These are phyloP conservation scores for Thelonectria discophora DNA, from an alignment of 2,329 filamentous ascomycete genomes.

Conservation along the genomic window DNA sequence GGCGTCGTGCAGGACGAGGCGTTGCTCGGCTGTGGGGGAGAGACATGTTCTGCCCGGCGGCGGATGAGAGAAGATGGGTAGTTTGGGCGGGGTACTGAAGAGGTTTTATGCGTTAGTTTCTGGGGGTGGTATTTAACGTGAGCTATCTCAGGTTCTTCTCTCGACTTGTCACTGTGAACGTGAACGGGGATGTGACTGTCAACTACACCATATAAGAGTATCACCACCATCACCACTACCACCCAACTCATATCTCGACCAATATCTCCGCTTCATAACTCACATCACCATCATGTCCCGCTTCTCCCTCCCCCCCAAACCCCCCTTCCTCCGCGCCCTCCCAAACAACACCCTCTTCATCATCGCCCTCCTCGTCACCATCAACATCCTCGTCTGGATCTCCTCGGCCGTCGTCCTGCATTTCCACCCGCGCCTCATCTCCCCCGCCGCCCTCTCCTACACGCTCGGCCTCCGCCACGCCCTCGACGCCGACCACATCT, in stretches of 20 bases:
- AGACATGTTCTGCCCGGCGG: background rate
- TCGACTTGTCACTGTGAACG: background rate
- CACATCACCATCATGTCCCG: slow-evolving; percentile 28
- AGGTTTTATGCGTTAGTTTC: background rate
- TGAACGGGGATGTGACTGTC: background rate
- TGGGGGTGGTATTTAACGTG: background rate
- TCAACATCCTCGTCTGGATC: slow-evolving; percentile 66
- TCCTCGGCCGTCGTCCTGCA: slow-evolving; percentile 61
- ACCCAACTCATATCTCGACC: too few relatives aligned
- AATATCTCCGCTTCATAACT: too few relatives aligned
- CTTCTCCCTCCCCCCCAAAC: slow-evolving; percentile 41
- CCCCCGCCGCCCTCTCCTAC: slow-evolving; percentile 85
- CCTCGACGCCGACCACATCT: slow-evolving; percentile 92
- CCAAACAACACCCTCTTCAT: slow-evolving; percentile 54
- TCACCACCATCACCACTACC: background rate
- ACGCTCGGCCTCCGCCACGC: slow-evolving; percentile 91
- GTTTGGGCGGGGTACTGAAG: background rate
- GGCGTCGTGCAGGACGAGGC: background rate
- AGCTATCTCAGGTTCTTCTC: background rate
- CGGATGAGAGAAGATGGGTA: background rate
- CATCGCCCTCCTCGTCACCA: slow-evolving; percentile 58
- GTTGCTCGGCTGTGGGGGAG: background rate
- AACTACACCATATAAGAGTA: background rate
- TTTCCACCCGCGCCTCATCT: slow-evolving; percentile 70
- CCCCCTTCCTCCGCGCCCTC: slow-evolving; percentile 44